Evolutionary conservation across 768 basidiomycete genomes (phyloP).

Genomic region (Leccinum disarticulatum): DNA sequence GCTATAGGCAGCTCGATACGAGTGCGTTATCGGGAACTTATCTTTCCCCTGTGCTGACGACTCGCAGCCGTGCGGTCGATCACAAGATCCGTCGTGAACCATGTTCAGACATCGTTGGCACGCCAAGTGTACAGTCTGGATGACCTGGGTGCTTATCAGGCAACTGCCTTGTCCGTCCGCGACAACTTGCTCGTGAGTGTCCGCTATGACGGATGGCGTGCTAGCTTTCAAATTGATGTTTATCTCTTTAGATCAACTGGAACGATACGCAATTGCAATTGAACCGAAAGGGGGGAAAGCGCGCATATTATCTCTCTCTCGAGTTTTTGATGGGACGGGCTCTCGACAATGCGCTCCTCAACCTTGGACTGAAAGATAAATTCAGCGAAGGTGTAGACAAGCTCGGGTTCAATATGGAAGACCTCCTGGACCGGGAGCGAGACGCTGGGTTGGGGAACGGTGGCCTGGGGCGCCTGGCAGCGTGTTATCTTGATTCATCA

Average conservation of each 20-base stretch:
- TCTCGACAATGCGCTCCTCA: conserved; percentile 80
- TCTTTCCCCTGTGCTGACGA: conserved; percentile 9
- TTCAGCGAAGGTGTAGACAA: conserved; percentile 65
- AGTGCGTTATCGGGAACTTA: conserved; percentile 36
- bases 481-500: conserved; percentile 95
- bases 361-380: conserved; percentile 78
- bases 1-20: conserved; percentile 54
- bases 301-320: conserved; percentile 93
- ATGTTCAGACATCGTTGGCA: conserved; percentile 87
- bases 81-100: conserved; percentile 74
- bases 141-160: conserved; percentile 87
- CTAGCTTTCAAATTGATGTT: background rate
- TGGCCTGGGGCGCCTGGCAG: conserved; percentile 92
- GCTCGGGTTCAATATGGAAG: conserved; percentile 90
- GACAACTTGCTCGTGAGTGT: conserved; percentile 78
- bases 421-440: conserved; percentile 83
- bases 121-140: conserved; percentile 90
- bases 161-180: conserved; percentile 81
- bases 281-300: conserved; percentile 81
- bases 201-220: background rate
- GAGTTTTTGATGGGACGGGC: conserved; percentile 90
- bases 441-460: conserved; percentile 96
- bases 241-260: conserved; percentile 64
- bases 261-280: conserved; percentile 76
- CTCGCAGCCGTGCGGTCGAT: conserved; percentile 56